Conservation (phyloP, 306 rosid species). For the Castanospermum australe region DNA sequence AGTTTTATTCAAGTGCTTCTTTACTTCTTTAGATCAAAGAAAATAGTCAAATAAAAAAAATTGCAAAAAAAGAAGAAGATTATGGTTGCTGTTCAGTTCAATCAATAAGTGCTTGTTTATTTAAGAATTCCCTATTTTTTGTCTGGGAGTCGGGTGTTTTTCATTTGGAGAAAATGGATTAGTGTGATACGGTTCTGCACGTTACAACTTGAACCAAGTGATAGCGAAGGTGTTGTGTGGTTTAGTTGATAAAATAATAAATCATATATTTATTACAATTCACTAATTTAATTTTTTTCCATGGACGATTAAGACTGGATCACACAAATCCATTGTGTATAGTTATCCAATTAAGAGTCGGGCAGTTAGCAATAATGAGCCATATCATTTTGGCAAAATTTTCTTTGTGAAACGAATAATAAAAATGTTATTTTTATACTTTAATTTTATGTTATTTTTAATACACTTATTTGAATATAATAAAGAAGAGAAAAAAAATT, state of each 20-base stretch:
- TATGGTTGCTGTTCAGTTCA: neutral
- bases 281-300: too few species aligned
- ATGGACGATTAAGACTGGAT: too few species aligned
- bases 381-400: neutral
- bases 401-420: neutral
- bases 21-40: neutral
- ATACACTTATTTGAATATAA: too few species aligned
- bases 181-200: neutral
- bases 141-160: neutral
- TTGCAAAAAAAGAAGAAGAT: neutral
- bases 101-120: neutral
- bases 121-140: neutral
- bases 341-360: neutral
- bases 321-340: too few species aligned
- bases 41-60: too few species aligned
- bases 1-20: neutral
- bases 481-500: too few species aligned
- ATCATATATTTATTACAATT: too few species aligned
- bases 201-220: neutral
- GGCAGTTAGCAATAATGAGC: neutral
- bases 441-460: too few species aligned
- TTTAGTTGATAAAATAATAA: too few species aligned
- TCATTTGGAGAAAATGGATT: neutral
- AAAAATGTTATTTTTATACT: too few species aligned
- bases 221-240: too few species aligned